Evolutionary conservation across 148 eudicot genomes (phyloP).

Genomic region (Rhododendron mucronatum): DNA sequence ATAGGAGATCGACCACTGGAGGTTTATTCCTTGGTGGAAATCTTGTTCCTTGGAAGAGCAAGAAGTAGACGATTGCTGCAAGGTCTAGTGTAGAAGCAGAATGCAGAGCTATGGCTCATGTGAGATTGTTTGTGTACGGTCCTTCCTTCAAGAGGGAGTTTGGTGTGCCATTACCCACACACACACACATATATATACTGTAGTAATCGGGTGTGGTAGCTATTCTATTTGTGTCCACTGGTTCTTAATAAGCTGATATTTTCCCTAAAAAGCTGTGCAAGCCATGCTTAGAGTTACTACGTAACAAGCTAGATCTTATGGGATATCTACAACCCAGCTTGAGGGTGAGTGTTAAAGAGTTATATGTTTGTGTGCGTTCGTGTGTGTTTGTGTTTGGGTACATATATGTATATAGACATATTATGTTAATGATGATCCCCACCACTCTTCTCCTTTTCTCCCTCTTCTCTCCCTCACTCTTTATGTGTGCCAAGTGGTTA

Average conservation of each 20-base stretch:
- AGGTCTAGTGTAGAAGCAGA: not conserved
- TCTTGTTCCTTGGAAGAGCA: too few species aligned
- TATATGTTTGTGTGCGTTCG: too few species aligned
- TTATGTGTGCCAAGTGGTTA: not conserved
- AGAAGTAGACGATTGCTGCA: not conserved
- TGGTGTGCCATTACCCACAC: not conserved
- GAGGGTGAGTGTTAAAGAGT: not conserved
- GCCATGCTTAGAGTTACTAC: not conserved
- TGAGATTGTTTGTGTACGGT: too few species aligned
- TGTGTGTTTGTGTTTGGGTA: not conserved
- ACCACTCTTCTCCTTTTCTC: not conserved
- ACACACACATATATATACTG: too few species aligned
- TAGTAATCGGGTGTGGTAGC: not conserved
- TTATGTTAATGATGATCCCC: not conserved
- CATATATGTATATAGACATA: not conserved
- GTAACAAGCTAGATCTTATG: not conserved
- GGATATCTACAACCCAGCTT: not conserved
- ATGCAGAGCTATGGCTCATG: too few species aligned
- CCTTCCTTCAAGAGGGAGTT: not conserved
- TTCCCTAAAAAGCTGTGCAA: not conserved
- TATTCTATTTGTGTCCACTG: not conserved
- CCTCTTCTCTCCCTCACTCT: not conserved
- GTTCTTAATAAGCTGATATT: not conserved
- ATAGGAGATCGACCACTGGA: too few species aligned
- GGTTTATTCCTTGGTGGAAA: too few species aligned